phyloP scores from a whole-genome alignment of 176 grass and related monocot genomes.

The Hsuehochloa calcarea region DNA sequence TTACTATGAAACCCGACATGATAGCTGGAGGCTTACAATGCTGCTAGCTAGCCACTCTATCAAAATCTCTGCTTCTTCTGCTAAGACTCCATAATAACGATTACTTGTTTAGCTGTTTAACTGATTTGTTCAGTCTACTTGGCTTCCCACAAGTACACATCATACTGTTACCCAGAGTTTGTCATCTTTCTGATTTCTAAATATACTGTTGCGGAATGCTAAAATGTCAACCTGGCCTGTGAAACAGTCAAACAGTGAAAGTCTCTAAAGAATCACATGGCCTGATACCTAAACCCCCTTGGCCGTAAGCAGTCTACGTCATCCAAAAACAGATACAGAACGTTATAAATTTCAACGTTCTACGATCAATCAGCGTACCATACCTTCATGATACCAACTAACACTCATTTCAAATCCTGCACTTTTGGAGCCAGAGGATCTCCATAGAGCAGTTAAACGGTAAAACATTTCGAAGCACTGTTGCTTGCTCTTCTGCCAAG shows the following conservation, averaged over 20 bases:
- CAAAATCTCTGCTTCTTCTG: not conserved
- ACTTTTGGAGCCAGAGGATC: constrained; percentile 46
- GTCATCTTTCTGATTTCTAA: not conserved
- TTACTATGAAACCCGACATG: not conserved
- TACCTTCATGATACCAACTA: constrained; percentile 33
- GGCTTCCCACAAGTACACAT: not conserved
- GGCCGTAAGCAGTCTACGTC: constrained; percentile 52
- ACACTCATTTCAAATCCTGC: constrained; percentile 36
- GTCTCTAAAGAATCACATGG: constrained; percentile 44
- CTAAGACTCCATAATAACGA: not conserved
- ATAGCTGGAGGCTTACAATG: not conserved
- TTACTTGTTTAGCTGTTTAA: not conserved
- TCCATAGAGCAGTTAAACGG: constrained; percentile 55
- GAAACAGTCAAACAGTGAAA: constrained; percentile 1
- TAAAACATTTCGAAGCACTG: constrained; percentile 43
- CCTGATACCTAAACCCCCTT: constrained; percentile 39
- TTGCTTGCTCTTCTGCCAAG: constrained; percentile 54
- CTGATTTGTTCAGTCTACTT: not conserved
- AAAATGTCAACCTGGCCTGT: constrained; percentile 35
- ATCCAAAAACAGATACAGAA: constrained; percentile 45
- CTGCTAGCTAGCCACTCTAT: not conserved
- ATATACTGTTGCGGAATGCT: not conserved
- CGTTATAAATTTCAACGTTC: constrained; percentile 38
- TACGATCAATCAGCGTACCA: constrained; percentile 48
- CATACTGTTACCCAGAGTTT: not conserved